Evolutionary conservation across 2,329 filamentous ascomycete genomes (phyloP).

Genomic region (Colletotrichum sansevieriae): DNA sequence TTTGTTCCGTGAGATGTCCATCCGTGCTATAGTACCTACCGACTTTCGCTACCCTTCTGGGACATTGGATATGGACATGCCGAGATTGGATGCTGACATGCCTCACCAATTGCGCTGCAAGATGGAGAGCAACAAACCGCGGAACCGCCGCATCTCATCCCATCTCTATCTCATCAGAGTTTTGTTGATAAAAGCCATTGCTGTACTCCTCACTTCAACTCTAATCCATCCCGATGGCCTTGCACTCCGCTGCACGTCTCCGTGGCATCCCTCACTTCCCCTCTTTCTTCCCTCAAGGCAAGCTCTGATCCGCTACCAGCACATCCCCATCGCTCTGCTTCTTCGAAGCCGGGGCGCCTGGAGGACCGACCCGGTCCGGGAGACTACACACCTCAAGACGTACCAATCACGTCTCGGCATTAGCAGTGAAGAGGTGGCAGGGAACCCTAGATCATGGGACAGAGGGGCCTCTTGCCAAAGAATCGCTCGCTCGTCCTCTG

Average conservation of each 20-base stretch:
- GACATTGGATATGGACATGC: neutral
- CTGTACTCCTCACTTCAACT: neutral
- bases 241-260: neutral
- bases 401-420: slow-evolving; percentile 34
- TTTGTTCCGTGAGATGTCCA: neutral
- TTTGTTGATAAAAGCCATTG: slow-evolving; percentile 11
- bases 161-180: slow-evolving; percentile 1
- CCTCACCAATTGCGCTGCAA: neutral
- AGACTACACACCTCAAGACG: slow-evolving; percentile 21
- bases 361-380: slow-evolving; percentile 14
- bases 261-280: neutral
- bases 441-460: slow-evolving; percentile 17
- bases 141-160: neutral
- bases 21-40: no score
- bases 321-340: neutral
- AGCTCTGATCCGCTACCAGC: slow-evolving; percentile 16
- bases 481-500: slow-evolving; percentile 27
- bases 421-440: slow-evolving; percentile 26
- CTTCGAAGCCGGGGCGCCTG: slow-evolving; percentile 11
- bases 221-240: neutral
- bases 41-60: no score
- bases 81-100: neutral
- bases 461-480: slow-evolving; percentile 20
- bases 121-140: neutral
- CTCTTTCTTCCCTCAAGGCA: neutral